Conservation (phyloP, 2,329 filamentous ascomycete genomes). For the Ascochyta rabiei region DNA sequence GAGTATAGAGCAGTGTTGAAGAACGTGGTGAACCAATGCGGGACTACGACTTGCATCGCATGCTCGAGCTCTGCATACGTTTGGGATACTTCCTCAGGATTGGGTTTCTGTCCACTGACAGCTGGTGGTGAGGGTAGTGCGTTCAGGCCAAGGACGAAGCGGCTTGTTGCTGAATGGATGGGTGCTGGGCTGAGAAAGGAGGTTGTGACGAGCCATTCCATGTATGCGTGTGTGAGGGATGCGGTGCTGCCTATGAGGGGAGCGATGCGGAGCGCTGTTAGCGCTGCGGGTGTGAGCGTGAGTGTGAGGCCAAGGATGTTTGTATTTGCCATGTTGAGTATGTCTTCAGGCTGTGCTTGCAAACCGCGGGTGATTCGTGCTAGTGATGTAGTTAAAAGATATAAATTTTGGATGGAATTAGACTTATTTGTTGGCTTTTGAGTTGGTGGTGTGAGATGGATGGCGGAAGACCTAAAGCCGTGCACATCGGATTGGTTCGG, state of each 20-base stretch:
- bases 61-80: no score
- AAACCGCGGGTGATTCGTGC: no score
- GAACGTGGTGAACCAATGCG: conserved; percentile 27
- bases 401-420: background rate
- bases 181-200: conserved; percentile 25
- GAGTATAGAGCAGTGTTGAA: conserved; percentile 27
- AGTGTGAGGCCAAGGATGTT: conserved; percentile 2
- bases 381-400: no score
- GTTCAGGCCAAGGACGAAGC: background rate
- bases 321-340: conserved; percentile 6
- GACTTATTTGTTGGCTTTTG: background rate
- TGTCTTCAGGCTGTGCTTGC: no score
- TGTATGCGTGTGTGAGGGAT: conserved; percentile 35
- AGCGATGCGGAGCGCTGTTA: conserved; percentile 30
- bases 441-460: background rate
- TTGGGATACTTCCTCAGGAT: no score
- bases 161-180: conserved; percentile 2
- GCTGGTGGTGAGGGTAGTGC: background rate
- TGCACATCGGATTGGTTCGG: background rate
- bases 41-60: conserved; percentile 22
- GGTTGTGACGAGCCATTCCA: conserved; percentile 30
- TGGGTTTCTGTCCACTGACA: background rate
- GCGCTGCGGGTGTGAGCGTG: conserved; percentile 1
- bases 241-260: conserved; percentile 33
- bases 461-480: background rate